Evolutionary conservation across 768 basidiomycete species (phyloP), one percentile per base, ranked within the genome.

Genomic region (Russula griseocarnosa): DNA sequence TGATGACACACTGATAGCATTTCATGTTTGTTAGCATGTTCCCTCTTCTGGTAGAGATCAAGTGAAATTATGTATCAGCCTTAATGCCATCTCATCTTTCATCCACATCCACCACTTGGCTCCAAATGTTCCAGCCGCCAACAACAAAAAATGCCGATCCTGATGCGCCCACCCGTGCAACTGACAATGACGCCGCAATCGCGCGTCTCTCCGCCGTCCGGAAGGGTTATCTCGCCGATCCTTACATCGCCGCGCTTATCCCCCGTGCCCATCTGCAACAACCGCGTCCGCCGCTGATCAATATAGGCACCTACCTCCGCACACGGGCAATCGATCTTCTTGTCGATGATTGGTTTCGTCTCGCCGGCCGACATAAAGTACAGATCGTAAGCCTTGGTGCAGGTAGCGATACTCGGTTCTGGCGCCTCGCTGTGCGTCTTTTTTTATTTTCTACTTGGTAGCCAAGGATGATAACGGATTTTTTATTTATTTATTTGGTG

Each of bases 351-450:
- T 73, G 77, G 20, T 69, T 79, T 20, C 79, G 81, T 1, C 71
- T 73, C 47, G 71, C 69, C 24, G 77, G 77, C 10, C 79, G 75
- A n/a, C 79, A 74, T 64, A 72, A 72, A 62, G 86, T 84, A 67
- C 97, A 98, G 79, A 87, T 98, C 59, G 83, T 98, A n/a, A 96
- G 92, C 74, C 74, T 98, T 34, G 97, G 97, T 0, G 90, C 95
- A 2, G 97, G 97, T 26, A 98, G 92, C 70, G 97, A 99, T 76
- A 94, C 94, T 3, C 79, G 97, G 58, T 98, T 91, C 73, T 99
- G 96, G 94, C 81, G 94, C 61, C 77, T 96, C 69, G 82, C 80
- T 77, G 93, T 92, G 76, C 76, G 89, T 82, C 30, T 52, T 32
- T 52, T 5, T 9, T 36, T 5, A 13, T 5, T 53, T 32, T 24